Evolutionary conservation across 371 early-diverging fungal species (phyloP).

Genomic region (Coemansia sp.): DNA sequence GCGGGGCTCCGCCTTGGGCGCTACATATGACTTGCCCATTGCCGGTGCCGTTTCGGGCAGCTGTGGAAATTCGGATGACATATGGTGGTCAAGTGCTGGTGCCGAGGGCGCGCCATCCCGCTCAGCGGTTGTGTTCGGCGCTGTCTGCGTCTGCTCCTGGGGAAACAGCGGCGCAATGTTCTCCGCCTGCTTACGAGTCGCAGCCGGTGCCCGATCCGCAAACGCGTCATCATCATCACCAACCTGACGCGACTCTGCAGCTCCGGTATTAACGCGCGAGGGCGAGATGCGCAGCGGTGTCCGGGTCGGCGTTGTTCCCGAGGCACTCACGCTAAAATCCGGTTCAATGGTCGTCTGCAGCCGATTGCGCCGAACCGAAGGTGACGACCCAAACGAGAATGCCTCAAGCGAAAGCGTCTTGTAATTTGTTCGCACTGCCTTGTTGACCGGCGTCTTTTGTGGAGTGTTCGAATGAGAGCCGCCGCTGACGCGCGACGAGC

Average conservation of each 20-base stretch:
- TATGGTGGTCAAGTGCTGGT: slow-evolving; percentile 5
- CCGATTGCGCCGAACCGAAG: slow-evolving; percentile 26
- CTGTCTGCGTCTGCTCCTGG: background rate
- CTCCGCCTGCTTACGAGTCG: slow-evolving; percentile 5
- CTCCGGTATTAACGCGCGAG: slow-evolving; percentile 11
- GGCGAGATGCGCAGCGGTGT: slow-evolving; percentile 22
- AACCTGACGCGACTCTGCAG: background rate
- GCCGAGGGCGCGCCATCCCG: background rate
- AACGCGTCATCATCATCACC: background rate
- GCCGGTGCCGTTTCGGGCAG: slow-evolving; percentile 1
- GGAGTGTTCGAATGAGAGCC: slow-evolving; percentile 6
- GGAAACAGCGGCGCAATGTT: slow-evolving; percentile 14
- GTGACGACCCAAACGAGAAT: slow-evolving; percentile 44
- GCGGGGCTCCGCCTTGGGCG: slow-evolving; percentile 26
- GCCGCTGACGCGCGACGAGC: background rate
- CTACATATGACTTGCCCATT: slow-evolving; percentile 16
- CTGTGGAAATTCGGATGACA: slow-evolving; percentile 15
- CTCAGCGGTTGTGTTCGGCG: background rate
- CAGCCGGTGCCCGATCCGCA: background rate
- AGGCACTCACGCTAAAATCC: slow-evolving; percentile 31
- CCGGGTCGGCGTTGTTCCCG: slow-evolving; percentile 5
- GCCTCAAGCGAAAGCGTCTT: slow-evolving; percentile 48
- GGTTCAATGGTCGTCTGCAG: slow-evolving; percentile 37
- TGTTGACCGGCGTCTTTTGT: slow-evolving; percentile 51
- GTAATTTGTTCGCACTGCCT: slow-evolving; percentile 60